Percentiles rank a stretch among this genome's conserved stretches.
Evolutionary conservation across 208 protist species (phyloP).

Genomic region (Porcisia deanei): DNA sequence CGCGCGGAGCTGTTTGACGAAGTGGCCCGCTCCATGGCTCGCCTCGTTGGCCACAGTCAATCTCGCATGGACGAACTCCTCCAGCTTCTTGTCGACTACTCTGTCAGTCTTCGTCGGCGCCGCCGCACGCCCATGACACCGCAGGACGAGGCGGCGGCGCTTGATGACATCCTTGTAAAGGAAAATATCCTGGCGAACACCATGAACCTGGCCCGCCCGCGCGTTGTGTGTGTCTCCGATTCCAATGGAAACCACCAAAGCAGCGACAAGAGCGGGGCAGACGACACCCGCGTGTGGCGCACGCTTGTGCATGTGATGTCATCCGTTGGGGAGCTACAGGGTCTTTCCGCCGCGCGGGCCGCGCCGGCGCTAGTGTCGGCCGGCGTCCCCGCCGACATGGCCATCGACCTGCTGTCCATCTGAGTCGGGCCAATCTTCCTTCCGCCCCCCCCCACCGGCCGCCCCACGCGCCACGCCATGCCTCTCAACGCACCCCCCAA

Average conservation of each 20-base stretch:
- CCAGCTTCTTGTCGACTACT: conserved; percentile 32
- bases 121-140: conserved; percentile 6
- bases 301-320: conserved; percentile 28
- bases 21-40: conserved; percentile 12
- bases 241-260: neutral
- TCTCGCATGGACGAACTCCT: conserved; percentile 27
- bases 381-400: conserved; percentile 31
- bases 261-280: conserved; percentile 3
- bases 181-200: conserved; percentile 33
- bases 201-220: conserved; percentile 31
- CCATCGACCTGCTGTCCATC: conserved; percentile 34
- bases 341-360: conserved; percentile 30
- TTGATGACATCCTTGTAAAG: conserved; percentile 21
- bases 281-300: conserved; percentile 18
- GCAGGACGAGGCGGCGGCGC: conserved; percentile 14
- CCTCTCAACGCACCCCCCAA: neutral
- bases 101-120: conserved; percentile 26
- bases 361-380: conserved; percentile 42
- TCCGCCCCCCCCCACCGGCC: neutral
- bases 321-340: conserved; percentile 13
- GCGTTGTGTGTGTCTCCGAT: neutral
- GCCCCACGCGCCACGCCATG: neutral
- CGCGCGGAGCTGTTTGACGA: conserved; percentile 6
- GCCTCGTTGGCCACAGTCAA: conserved; percentile 19
- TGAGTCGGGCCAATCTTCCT: neutral